Percentiles rank a stretch among this genome's conserved stretches.
Conservation (phyloP, 2,329 filamentous ascomycete genomes). For the Verticillium nubilum region DNA sequence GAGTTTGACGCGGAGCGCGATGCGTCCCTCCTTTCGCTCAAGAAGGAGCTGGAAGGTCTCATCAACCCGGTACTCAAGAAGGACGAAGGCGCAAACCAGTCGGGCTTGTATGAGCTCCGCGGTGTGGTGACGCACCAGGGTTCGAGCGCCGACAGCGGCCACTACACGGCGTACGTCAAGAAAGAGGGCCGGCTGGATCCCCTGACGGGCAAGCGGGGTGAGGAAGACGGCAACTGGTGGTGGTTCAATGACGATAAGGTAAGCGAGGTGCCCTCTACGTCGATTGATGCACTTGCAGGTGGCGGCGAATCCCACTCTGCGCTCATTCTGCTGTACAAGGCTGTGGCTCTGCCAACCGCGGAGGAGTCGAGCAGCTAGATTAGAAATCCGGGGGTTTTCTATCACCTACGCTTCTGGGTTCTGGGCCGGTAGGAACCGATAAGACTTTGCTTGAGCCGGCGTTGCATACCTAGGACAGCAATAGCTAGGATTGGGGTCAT, state of each 20-base stretch:
- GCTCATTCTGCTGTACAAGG: constrained; percentile 72
- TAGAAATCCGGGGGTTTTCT: constrained; percentile 11
- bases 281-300: constrained; percentile 84
- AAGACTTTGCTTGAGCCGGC: constrained; percentile 5
- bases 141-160: constrained; percentile 91
- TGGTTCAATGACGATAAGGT: constrained; percentile 99
- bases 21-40: constrained; percentile 68
- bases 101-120: constrained; percentile 89
- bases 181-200: constrained; percentile 71
- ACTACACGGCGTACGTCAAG: constrained; percentile 98
- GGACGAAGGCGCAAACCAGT: constrained; percentile 85
- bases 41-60: constrained; percentile 79
- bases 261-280: constrained; percentile 82
- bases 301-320: constrained; percentile 85
- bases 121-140: constrained; percentile 96
- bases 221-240: constrained; percentile 96
- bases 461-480: neutral
- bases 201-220: constrained; percentile 68
- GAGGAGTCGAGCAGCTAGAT: constrained; percentile 33
- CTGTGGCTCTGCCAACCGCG: constrained; percentile 60
- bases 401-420: neutral
- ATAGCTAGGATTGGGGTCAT: neutral
- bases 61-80: constrained; percentile 69
- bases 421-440: constrained; percentile 9
- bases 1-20: constrained; percentile 84